These are phyloP conservation scores for Malus hybrid DNA, from an alignment of 331 rosid genomes.

Conservation along the genomic window DNA sequence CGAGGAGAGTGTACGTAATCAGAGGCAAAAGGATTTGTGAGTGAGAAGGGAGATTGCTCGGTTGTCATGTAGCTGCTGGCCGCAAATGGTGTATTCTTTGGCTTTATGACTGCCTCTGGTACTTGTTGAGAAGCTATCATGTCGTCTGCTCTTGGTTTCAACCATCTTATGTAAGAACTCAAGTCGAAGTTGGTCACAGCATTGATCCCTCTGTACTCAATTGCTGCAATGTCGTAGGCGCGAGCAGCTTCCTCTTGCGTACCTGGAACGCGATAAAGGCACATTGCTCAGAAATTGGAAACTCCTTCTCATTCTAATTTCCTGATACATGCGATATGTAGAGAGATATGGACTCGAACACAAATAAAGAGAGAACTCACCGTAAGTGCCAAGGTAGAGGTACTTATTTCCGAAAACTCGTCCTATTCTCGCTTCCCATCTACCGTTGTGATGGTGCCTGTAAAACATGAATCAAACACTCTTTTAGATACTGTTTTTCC, in stretches of 20 bases:
- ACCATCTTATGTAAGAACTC: conserved; percentile 66
- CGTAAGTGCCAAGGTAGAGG: conserved; percentile 82
- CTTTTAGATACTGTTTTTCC: not conserved
- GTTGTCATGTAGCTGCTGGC: conserved; percentile 8
- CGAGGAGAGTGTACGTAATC: conserved; percentile 26
- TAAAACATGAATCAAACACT: not conserved
- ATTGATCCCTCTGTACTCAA: conserved; percentile 66
- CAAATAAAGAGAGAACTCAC: conserved; percentile 27
- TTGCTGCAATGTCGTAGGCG: conserved; percentile 69
- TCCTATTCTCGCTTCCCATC: conserved; percentile 93
- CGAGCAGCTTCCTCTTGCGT: conserved; percentile 77
- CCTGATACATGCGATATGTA: too few relatives aligned
- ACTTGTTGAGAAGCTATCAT: conserved; percentile 9
- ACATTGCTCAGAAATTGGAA: not conserved
- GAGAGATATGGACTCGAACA: not conserved
- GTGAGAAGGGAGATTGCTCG: conserved; percentile 23
- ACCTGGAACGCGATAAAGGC: conserved; percentile 20
- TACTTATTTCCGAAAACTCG: conserved; percentile 87
- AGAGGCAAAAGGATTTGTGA: conserved; percentile 11
- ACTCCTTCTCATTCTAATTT: not conserved
- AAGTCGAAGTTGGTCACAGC: conserved; percentile 71
- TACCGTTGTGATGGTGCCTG: conserved; percentile 46
- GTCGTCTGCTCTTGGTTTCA: conserved; percentile 40
- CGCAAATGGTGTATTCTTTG: conserved; percentile 8
- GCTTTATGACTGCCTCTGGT: conserved; percentile 13